Percentiles rank a stretch among this genome's conserved stretches.
Evolutionary conservation across 768 basidiomycete genomes (phyloP).

Genomic region (Rhizopogon rudus): DNA sequence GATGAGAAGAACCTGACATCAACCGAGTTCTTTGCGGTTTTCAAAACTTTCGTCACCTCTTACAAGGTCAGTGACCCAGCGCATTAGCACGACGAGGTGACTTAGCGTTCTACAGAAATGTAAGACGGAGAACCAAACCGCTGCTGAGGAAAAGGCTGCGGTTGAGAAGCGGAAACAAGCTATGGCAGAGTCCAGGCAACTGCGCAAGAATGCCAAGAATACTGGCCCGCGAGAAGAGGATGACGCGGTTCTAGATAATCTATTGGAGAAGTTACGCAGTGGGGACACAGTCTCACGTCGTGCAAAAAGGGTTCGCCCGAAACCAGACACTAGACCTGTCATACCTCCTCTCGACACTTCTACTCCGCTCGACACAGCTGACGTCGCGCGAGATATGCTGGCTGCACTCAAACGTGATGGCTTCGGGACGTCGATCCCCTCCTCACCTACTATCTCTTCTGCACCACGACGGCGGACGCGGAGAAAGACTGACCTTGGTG

Average conservation of each 20-base stretch:
- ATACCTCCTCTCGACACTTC: conserved; percentile 11
- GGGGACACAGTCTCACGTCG: conserved; percentile 62
- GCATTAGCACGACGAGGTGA: conserved; percentile 1
- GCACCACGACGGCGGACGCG: conserved; percentile 23
- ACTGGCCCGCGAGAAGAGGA: conserved; percentile 47
- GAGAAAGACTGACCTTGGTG: conserved; percentile 25
- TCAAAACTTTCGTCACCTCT: conserved; percentile 95
- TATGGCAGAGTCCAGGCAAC: conserved; percentile 57
- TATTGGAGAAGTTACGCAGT: conserved; percentile 67
- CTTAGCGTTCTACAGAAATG: conserved; percentile 62
- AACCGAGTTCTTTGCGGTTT: conserved; percentile 92
- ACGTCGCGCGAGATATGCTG: conserved; percentile 71
- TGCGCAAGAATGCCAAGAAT: conserved; percentile 45
- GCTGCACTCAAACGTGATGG: conserved; percentile 69
- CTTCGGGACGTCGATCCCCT: conserved; percentile 44
- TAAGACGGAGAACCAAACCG: conserved; percentile 69
- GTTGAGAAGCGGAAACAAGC: conserved; percentile 65
- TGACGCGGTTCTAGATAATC: conserved; percentile 53
- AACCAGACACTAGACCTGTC: conserved; percentile 27
- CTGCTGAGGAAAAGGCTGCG: conserved; percentile 65
- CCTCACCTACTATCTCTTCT: conserved; percentile 39
- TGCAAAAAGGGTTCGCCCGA: conserved; percentile 44
- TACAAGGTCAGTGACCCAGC: conserved; percentile 57
- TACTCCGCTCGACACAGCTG: conserved; percentile 35
- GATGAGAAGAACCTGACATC: conserved; percentile 84